Percentiles rank a stretch among this genome's conserved stretches.
These are phyloP conservation scores for Debaryomyces hansenii DNA, from an alignment of 805 yeast genomes.

Conservation along the genomic window DNA sequence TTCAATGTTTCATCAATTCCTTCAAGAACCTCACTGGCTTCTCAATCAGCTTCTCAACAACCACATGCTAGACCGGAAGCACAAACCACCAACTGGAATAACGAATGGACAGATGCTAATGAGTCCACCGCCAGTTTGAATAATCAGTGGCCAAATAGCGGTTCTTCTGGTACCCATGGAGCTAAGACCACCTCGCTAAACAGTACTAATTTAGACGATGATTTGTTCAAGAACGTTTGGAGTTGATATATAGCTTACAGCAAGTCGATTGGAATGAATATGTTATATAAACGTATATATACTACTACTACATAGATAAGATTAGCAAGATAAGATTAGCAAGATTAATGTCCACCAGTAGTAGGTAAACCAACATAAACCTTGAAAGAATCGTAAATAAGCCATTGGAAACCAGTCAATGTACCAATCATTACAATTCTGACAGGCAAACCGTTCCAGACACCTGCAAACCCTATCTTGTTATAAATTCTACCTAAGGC, in stretches of 20 bases:
- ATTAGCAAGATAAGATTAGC: neutral
- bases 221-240: constrained; percentile 72
- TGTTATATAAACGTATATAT: neutral
- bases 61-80: neutral
- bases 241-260: constrained; percentile 22
- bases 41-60: neutral
- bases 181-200: constrained; percentile 6
- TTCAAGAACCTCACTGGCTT: neutral
- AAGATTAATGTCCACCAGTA: constrained; percentile 57
- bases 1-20: neutral
- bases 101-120: constrained; percentile 34
- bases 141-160: constrained; percentile 2
- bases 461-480: constrained; percentile 83
- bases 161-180: constrained; percentile 1
- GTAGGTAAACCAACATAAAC: constrained; percentile 95
- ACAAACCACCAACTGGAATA: constrained; percentile 21
- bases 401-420: constrained; percentile 95
- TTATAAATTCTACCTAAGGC: constrained; percentile 75
- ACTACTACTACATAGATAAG: neutral
- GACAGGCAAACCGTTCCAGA: constrained; percentile 94
- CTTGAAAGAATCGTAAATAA: constrained; percentile 93
- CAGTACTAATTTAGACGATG: constrained; percentile 49
- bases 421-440: constrained; percentile 98
- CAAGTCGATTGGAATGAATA: neutral
- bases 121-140: constrained; percentile 11